Base-by-base conservation (phyloP, 805 yeast genomes). In the Saturnispora quitensis region DNA sequence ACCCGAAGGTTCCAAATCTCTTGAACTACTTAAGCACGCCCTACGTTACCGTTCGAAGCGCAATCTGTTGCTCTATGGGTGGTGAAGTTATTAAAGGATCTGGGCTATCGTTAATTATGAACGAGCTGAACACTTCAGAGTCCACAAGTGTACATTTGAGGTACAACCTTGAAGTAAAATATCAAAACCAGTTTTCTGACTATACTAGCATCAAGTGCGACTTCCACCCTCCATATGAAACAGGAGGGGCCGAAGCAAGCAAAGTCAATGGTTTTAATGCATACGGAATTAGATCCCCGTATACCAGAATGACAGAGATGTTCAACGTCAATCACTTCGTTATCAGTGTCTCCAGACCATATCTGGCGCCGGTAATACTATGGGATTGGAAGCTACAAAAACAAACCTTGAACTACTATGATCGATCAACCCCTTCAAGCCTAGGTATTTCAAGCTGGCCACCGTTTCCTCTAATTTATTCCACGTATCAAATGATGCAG, bases 261-360 rank as follows among this genome's bases (percentile, higher is more conserved):
- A 38, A 44, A 8, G 51, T 51, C 2, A 33, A 43, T n/a, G 54
- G 52, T 17, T 52, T 53, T 27, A 44, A 53, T 10, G 38, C 50
- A 24, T 52, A 53, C 7, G 51, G 54, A 15, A 45, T 36, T 40
- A 60, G 57, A 12, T 80, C 84, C 10, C 96, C 97, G 0, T 91
- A 91, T 63, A 86, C 93, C 1, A 73, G 96, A 50, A 74, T 91
- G 46, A 85, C 97, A 0, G 98, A 93, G 65, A 74, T 91, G 53
- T 93, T 91, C 72, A 93, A 93, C 60, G 98, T 93, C 24, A 93
- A 93, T 67, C 95, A 90, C 66, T 91, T 89, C 62, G 75, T 93
- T 31, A 90, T 90, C 1, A 87, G 97, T 20, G 73, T 91, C 57
- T 96, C 98, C 8, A 76, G 97, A 55, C 97, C 98, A 0, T 93